phyloP scores from a whole-genome alignment of 192 early-diverging fungal genomes.

The Coemansia sp. region DNA sequence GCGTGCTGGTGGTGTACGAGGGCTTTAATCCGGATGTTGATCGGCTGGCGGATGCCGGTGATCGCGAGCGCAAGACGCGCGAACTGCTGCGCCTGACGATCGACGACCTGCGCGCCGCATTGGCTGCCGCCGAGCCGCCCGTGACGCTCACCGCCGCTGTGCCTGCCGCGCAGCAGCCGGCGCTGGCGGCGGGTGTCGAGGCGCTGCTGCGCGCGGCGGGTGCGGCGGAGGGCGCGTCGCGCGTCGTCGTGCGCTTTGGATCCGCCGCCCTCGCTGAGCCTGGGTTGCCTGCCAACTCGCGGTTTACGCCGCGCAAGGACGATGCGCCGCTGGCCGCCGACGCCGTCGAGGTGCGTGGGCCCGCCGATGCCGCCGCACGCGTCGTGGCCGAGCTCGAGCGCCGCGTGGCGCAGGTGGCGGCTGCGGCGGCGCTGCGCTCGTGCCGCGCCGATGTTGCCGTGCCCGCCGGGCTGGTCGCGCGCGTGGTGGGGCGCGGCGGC shows the following conservation, averaged over 20 bases:
- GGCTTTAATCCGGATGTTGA: slow-evolving; percentile 59
- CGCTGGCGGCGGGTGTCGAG: slow-evolving; percentile 75
- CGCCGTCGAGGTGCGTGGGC: slow-evolving; percentile 80
- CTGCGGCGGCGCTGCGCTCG: slow-evolving; percentile 71
- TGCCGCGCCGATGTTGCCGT: slow-evolving; percentile 72
- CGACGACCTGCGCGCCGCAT: slow-evolving; percentile 71
- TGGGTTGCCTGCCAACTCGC: slow-evolving; percentile 45
- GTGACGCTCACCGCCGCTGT: slow-evolving; percentile 62
- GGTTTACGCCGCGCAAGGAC: slow-evolving; percentile 52
- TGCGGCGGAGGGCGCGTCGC: slow-evolving; percentile 50
- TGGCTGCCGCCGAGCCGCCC: slow-evolving; percentile 67
- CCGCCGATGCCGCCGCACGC: slow-evolving; percentile 74
- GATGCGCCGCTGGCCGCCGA: slow-evolving; percentile 60
- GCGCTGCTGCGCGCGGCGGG: slow-evolving; percentile 59
- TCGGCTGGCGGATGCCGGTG: slow-evolving; percentile 48
- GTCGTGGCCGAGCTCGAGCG: slow-evolving; percentile 69
- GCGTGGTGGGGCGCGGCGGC: slow-evolving; percentile 92
- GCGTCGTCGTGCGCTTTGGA: slow-evolving; percentile 77
- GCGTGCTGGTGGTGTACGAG: slow-evolving; percentile 82
- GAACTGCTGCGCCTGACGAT: slow-evolving; percentile 57
- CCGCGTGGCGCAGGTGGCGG: slow-evolving; percentile 70
- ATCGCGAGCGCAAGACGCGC: slow-evolving; percentile 61
- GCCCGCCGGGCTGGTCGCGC: slow-evolving; percentile 66
- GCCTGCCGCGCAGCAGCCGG: slow-evolving; percentile 75
- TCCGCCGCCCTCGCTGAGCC: slow-evolving; percentile 33